Percentiles rank a stretch among this genome's conserved stretches.
phyloP scores from a whole-genome alignment of 169 alveolate species.

The Plasmodium gonderi region DNA sequence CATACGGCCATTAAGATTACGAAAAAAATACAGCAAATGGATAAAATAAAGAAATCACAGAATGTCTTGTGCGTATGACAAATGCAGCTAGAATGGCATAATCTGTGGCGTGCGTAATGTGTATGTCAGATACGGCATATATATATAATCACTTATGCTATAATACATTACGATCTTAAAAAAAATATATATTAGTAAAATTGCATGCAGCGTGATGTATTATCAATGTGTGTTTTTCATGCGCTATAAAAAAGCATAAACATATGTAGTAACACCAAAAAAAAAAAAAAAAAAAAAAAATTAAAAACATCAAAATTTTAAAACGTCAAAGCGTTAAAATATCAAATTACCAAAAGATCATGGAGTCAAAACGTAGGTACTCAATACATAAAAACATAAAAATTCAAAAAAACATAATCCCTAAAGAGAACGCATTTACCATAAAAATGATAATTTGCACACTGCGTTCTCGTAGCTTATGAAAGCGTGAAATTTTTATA shows the following conservation, averaged over 20 bases:
- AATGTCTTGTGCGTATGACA: neutral
- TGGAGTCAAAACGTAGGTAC: neutral
- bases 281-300: neutral
- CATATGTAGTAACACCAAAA: neutral
- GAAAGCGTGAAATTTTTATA: neutral
- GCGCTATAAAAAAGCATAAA: slow-evolving; percentile 45
- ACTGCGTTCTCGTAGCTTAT: too few relatives aligned
- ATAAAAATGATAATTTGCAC: neutral
- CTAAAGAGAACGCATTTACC: slow-evolving; percentile 14
- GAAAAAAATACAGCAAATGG: neutral
- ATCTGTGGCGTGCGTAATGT: too few relatives aligned
- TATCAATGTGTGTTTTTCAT: slow-evolving; percentile 55
- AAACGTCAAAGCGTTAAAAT: neutral
- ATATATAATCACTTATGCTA: neutral
- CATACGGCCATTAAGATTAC: slow-evolving; percentile 16
- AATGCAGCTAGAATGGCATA: neutral
- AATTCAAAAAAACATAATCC: slow-evolving; percentile 12
- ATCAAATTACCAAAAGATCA: neutral
- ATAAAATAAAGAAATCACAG: neutral
- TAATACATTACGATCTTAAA: neutral
- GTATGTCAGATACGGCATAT: neutral
- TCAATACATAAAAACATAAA: neutral
- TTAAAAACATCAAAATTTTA: neutral
- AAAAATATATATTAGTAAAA: slow-evolving; percentile 8
- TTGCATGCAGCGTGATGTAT: slow-evolving; percentile 57